Base-by-base conservation (phyloP, 1,139 yeast species). In the Yamadazyma jaroonii region DNA sequence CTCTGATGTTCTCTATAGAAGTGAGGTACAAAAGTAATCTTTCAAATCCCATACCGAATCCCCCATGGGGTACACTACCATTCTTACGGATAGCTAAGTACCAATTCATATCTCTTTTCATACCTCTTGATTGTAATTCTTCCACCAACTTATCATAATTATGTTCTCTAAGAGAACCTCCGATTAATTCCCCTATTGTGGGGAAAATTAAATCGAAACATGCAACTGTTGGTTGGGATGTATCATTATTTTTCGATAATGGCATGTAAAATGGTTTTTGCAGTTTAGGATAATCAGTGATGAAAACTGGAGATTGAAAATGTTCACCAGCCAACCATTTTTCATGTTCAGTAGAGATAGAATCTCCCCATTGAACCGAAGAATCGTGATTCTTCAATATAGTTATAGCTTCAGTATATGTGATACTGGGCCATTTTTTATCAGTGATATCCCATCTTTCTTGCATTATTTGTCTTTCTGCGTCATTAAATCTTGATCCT, bases 41-140 rank as follows among this genome's bases (percentile, higher is more conserved):
- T 57, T 94, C 98, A 50, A 90, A 81, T 0, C 99, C 99, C 70
- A 94, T 69, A 0, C 99, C 99, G 61, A 85, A 94, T 0, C 99
- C 99, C 32, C 98, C 98, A 56, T 90, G 97, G 0, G 97, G 96
- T 25, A 83, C 82, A 5, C 85, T 67, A 0, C 97, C 98, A 48
- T 85, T 81, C 45, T 67, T 67, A 41, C 98, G 70, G 8, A 85
- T 67, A 3, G 80, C 74, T 23, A 84, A 53, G 56, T 90, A 94
- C 99, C 99, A 94, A 24, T 75, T 68, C 61, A 90, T 62, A 10
- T 81, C 82, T 1, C 65, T 70, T 53, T 81, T 77, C 86, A 82
- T 81, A 9, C 55, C 48, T 46, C 83, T 61, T 2, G 54, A 39
- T 2, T 54, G 41, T 65, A 90, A 81, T 39, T 78, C 82, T 1